Evolutionary conservation across 164 flowering plant species (phyloP).

Genomic region (Stephania cephalantha): DNA sequence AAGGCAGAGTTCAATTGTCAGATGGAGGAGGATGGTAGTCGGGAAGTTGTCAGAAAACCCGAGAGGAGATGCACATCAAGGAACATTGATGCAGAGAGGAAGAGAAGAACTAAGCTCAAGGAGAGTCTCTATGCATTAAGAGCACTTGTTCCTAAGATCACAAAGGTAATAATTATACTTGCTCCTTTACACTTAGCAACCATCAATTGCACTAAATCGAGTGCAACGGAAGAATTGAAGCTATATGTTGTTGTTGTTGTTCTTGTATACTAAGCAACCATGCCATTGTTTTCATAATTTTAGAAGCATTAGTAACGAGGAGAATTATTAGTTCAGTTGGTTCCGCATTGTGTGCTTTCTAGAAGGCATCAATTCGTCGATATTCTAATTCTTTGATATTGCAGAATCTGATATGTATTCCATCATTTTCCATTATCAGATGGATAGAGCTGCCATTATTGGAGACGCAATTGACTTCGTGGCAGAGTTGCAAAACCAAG

Average conservation of each 20-base stretch:
- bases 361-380: not conserved
- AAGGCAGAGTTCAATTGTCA: not conserved
- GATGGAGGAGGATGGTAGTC: conserved; percentile 6
- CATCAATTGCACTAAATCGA: not conserved
- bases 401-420: not conserved
- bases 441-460: conserved; percentile 17
- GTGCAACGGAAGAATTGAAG: no score
- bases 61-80: conserved; percentile 11
- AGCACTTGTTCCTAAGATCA: conserved; percentile 15
- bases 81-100: conserved; percentile 15
- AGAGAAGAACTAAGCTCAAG: conserved; percentile 16
- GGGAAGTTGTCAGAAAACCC: conserved; percentile 1
- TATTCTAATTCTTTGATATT: not conserved
- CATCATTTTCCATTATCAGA: conserved; percentile 6
- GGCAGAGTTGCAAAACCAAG: conserved; percentile 16
- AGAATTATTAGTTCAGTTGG: not conserved
- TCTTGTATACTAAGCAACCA: no score
- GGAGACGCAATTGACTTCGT: conserved; percentile 17
- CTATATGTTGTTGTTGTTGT: no score
- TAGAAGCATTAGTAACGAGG: no score
- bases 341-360: not conserved
- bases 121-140: conserved; percentile 10
- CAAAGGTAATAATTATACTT: conserved; percentile 9
- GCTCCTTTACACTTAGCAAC: not conserved
- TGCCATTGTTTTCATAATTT: no score